Evolutionary conservation across 73 alveolate species (phyloP).

Genomic region (Stentor coeruleus): DNA sequence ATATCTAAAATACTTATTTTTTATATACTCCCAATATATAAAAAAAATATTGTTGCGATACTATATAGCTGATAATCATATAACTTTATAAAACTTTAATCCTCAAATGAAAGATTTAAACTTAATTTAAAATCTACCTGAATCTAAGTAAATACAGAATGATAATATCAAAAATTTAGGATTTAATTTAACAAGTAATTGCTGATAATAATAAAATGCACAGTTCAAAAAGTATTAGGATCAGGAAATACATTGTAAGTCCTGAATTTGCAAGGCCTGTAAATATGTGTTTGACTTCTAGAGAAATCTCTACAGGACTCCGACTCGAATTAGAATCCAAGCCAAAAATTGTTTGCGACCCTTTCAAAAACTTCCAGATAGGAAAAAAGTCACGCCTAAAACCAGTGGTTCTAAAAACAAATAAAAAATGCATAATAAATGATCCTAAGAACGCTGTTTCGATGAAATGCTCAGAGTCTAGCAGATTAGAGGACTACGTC

Average conservation of each 20-base stretch:
- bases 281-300: not conserved
- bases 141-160: no score
- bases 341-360: not conserved
- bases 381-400: not conserved
- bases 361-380: not conserved
- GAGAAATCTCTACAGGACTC: not conserved
- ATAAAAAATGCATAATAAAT: not conserved
- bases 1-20: no score
- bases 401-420: not conserved
- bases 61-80: no score
- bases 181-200: no score
- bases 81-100: no score
- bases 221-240: not conserved
- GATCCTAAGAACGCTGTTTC: not conserved
- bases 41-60: no score
- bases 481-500: no score
- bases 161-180: not conserved
- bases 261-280: not conserved
- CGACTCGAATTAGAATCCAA: not conserved
- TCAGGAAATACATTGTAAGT: not conserved
- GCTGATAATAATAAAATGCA: not conserved
- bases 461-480: no score
- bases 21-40: no score
- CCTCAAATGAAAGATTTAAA: no score
- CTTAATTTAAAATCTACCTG: no score